Percentiles rank a stretch among this genome's conserved stretches.
Conservation (phyloP, 2,329 filamentous ascomycete genomes). For the Aspergillus melleus region DNA sequence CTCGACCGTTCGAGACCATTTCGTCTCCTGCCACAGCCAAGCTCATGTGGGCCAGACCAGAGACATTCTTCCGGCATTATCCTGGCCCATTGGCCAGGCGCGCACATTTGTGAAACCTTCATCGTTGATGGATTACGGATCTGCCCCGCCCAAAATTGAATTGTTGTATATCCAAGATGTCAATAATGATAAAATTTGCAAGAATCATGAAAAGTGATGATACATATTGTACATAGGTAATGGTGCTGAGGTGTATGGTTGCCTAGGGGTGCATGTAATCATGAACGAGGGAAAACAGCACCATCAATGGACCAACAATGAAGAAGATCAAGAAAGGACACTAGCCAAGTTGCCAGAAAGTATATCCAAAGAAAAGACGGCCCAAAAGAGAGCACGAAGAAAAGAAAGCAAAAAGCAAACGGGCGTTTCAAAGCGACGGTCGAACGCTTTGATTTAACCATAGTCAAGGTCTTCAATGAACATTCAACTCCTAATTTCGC, state of each 20-base stretch:
- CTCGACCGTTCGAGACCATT: background rate
- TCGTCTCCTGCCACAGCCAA: background rate
- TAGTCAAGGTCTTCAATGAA: background rate
- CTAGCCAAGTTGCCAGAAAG: background rate
- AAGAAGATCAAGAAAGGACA: background rate
- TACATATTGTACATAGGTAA: background rate
- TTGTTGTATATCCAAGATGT: background rate
- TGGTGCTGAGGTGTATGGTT: background rate
- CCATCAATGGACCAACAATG: background rate
- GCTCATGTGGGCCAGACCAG: background rate
- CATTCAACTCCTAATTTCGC: slow-evolving; percentile 15
- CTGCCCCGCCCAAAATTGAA: no score
- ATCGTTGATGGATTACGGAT: background rate
- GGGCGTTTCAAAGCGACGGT: background rate
- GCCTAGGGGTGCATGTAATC: background rate
- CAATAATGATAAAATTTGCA: background rate
- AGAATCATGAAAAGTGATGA: background rate
- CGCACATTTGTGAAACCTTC: background rate
- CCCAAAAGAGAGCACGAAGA: background rate
- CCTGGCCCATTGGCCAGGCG: background rate
- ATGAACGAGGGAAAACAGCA: background rate
- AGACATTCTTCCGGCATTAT: background rate
- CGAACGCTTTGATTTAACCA: background rate
- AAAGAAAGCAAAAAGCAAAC: background rate
- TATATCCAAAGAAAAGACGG: background rate